These are phyloP conservation scores for Polysphondylium violaceum DNA, from an alignment of 78 protist species.

Conservation along the genomic window DNA sequence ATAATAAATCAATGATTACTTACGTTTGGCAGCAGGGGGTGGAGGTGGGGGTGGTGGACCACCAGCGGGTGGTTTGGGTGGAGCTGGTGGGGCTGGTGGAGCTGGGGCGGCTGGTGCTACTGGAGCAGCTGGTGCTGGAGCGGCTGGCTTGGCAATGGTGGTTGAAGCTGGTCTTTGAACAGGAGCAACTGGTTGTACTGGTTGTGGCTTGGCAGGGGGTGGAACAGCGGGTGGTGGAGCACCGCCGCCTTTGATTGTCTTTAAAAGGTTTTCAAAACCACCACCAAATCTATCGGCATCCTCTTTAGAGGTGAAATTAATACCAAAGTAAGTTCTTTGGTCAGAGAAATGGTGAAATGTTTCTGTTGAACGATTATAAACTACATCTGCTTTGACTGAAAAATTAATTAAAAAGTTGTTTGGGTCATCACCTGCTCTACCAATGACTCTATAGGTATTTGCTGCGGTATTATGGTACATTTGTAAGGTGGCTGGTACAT, in stretches of 20 bases:
- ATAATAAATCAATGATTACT: background rate
- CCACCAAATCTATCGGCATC: constrained; percentile 69
- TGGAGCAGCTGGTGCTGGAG: constrained; percentile 28
- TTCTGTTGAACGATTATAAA: constrained; percentile 67
- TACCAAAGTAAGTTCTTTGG: constrained; percentile 76
- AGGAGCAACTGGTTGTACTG: constrained; percentile 14
- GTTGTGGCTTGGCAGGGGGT: constrained; percentile 6
- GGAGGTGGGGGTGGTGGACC: constrained; percentile 57
- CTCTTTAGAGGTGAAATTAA: constrained; percentile 58
- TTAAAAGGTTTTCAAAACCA: constrained; percentile 74
- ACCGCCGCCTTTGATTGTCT: constrained; percentile 23
- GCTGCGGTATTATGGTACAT: constrained; percentile 44
- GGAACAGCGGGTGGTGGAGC: constrained; percentile 1
- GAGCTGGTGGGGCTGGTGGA: constrained; percentile 32
- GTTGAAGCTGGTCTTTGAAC: constrained; percentile 20
- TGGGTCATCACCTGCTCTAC: constrained; percentile 61
- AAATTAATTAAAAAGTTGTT: constrained; percentile 73
- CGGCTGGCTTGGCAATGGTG: constrained; percentile 1
- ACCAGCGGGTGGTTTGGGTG: constrained; percentile 39
- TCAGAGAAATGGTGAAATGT: constrained; percentile 81
- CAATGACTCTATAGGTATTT: constrained; percentile 60
- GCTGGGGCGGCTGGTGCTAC: constrained; percentile 27
- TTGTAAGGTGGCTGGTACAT: constrained; percentile 56
- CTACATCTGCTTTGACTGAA: constrained; percentile 62
- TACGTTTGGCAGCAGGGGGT: constrained; percentile 39